Evolutionary conservation across 768 basidiomycete genomes (phyloP), one percentile per base, ranked within the genome.

Genomic region (Termitomyces sp.): DNA sequence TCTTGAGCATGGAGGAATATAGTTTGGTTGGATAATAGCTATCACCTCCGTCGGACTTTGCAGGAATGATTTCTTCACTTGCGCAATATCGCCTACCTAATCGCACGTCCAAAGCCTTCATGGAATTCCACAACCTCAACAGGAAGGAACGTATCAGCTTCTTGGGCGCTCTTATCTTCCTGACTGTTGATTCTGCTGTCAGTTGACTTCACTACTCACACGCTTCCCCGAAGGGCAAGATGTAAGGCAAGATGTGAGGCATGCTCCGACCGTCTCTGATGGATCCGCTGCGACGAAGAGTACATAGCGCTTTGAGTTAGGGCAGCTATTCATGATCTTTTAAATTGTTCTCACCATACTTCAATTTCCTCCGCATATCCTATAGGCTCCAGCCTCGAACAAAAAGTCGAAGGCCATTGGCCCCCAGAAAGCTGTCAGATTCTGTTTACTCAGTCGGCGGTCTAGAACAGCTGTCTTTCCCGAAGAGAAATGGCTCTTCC

Each of bases 231-330:
- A 48, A 56, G 48, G 48, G 48, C 16, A 38, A 35, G 23, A 11
- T 37, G 17, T n/a, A n/a, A n/a, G n/a, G n/a, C n/a, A n/a, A n/a
- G 16, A 17, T 19, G 37, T 31, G 1, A 29, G 16, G 11, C 14
- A 35, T 48, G 48, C 31, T 51, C 34, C 56, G 56, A 50, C 32
- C 31, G 40, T 42, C 34, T 51, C 40, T 27, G 55, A 49, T 56
- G 6, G 55, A 56, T 34, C 17, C 40, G 23, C 47, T 35, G 40
- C 16, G 23, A 16, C 14, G 27, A 38, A 35, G 34, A 3, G 21
- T 19, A 31, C 29, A 14, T 25, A 25, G 12, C 5, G 11, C 12
- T 6, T 21, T 41, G 19, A 21, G n/a, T n/a, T 29, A 29, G 3
- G 7, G 29, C 29, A 29, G 29, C 29, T 27, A 3, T 32, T n/a